Percentiles rank a stretch among this genome's conserved stretches.
Evolutionary conservation across 352 stramenopile genomes (phyloP).

Genomic region (Phytophthora multivora): DNA sequence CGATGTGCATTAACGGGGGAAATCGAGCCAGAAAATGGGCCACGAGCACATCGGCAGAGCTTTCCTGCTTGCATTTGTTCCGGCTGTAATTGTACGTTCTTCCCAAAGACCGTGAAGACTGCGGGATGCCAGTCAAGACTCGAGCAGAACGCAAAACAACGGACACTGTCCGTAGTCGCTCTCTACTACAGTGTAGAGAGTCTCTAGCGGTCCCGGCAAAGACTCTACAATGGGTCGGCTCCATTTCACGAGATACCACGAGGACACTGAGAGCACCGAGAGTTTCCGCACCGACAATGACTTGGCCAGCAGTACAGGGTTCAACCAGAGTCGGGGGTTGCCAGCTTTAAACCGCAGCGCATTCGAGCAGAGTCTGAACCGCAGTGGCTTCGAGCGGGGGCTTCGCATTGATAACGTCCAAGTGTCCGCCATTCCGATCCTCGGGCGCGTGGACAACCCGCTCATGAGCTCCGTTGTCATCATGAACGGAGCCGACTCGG

Average conservation of each 20-base stretch:
- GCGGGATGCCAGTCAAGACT: neutral
- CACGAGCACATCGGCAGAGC: conserved; percentile 27
- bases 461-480: conserved; percentile 42
- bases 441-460: conserved; percentile 26
- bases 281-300: conserved; percentile 12
- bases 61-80: conserved; percentile 22
- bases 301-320: conserved; percentile 24
- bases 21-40: conserved; percentile 25
- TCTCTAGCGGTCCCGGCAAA: conserved; percentile 9
- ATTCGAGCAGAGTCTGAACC: conserved; percentile 24
- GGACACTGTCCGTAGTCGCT: conserved; percentile 9
- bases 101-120: conserved; percentile 11
- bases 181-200: no score
- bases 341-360: conserved; percentile 18
- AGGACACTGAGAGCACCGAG: conserved; percentile 11
- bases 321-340: conserved; percentile 26
- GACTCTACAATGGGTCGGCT: conserved; percentile 27
- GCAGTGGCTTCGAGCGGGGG: conserved; percentile 18
- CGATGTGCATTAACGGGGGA: conserved; percentile 21
- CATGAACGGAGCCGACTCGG: conserved; percentile 32
- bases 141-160: conserved; percentile 30
- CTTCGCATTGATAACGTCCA: conserved; percentile 33
- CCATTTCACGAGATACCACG: conserved; percentile 29
- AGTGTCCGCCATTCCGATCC: conserved; percentile 30
- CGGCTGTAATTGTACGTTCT: conserved; percentile 26